Base-by-base conservation (phyloP, 1,284 basidiomycete genomes). In the Golubevia pallescens region DNA sequence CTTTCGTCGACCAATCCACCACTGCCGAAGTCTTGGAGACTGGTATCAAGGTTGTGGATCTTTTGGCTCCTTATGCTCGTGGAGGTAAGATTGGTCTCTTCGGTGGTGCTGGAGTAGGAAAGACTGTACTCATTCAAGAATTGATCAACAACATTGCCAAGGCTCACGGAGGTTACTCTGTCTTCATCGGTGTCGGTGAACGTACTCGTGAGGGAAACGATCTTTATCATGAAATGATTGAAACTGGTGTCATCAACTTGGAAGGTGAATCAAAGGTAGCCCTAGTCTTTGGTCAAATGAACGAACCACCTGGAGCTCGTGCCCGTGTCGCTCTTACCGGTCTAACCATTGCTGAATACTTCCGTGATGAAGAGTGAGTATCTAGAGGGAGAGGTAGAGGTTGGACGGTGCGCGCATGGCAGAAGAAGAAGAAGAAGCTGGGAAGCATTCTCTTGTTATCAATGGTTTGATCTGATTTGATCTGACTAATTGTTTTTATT, bases 71-170 rank as follows among this genome's bases (percentile, higher is more conserved):
- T 69, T 99, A 99, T 88, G 96, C 95, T 83, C 95, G 96, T 93
- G 96, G 96, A 90, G 96, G 96, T 88, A 99, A 99, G 90, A 98
- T 99, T 88, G 96, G 96, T 91, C 93, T 99, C 84, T 97, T 99
- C 89, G 96, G 96, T 86, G 96, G 96, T 93, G 96, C 96, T 86
- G 96, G 96, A 93, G 96, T 99, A 89, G 96, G 96, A 84, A 98
- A 98, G 91, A 98, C 96, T 71, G 96, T 98, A 86, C 89, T 98
- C 87, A 98, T 98, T 88, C 87, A 95, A 88, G 95, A 98, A 88
- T 92, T 99, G 85, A 99, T 99, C 89, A 98, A 99, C 92, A 98
- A 99, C 90, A 95, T 99, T 87, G 96, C 96, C 86, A 99, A 98
- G 90, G 96, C 96, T 67, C 96, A 98, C 88, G 96, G 96, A 95